Percentiles rank a stretch among this genome's conserved stretches.
These are phyloP conservation scores for Entrophospora sp. DNA, from an alignment of 192 early-diverging fungal species.

Conservation along the genomic window DNA sequence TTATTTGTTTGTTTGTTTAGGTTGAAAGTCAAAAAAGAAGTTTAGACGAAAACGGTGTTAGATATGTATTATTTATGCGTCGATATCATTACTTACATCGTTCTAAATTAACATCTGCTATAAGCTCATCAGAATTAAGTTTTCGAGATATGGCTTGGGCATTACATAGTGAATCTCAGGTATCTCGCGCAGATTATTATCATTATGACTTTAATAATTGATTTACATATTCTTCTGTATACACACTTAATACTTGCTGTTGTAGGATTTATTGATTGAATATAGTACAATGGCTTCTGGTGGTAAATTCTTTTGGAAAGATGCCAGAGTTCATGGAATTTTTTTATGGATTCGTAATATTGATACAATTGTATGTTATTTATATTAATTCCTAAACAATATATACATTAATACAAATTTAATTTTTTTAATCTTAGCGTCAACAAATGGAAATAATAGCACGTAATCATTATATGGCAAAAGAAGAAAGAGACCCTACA, in stretches of 20 bases:
- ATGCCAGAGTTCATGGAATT: slow-evolving; percentile 73
- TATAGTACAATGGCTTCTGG: slow-evolving; percentile 41
- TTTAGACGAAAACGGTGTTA: slow-evolving; percentile 78
- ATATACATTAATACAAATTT: too few relatives aligned
- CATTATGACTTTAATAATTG: too few relatives aligned
- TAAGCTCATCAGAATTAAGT: slow-evolving; percentile 35
- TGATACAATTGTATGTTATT: slow-evolving; percentile 51
- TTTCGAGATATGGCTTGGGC: slow-evolving; percentile 79
- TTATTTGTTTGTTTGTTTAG: slow-evolving; percentile 32
- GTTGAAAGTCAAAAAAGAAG: slow-evolving; percentile 61
- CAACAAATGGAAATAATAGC: slow-evolving; percentile 80
- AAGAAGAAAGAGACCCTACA: slow-evolving; percentile 75
- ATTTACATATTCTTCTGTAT: too few relatives aligned
- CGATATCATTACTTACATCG: slow-evolving; percentile 54
- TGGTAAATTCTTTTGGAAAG: slow-evolving; percentile 67
- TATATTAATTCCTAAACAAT: too few relatives aligned
- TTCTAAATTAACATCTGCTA: slow-evolving; percentile 40
- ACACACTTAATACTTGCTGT: too few relatives aligned
- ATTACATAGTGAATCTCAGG: slow-evolving; percentile 84
- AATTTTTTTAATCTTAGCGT: slow-evolving; percentile 23
- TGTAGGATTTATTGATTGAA: slow-evolving; percentile 57
- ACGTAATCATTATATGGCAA: slow-evolving; percentile 70
- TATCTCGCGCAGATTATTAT: too few relatives aligned
- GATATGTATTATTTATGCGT: slow-evolving; percentile 68
- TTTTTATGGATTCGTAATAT: slow-evolving; percentile 79